phyloP scores from a whole-genome alignment of 2,329 filamentous ascomycete genomes.

The Scytalidium lignicola region DNA sequence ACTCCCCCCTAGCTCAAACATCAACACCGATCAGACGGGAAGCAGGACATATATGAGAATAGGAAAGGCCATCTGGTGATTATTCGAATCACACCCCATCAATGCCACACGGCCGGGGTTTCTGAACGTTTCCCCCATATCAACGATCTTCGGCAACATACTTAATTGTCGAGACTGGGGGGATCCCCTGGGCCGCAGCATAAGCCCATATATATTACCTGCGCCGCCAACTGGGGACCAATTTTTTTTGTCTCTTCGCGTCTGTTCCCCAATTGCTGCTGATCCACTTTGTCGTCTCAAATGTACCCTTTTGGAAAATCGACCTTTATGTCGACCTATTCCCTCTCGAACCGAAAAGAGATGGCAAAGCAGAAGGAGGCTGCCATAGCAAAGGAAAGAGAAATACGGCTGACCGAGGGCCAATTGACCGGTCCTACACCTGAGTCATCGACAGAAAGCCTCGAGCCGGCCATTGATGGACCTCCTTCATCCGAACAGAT shows the following conservation, averaged over 20 bases:
- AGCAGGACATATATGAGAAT: neutral
- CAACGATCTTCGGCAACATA: neutral
- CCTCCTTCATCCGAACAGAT: conserved; percentile 57
- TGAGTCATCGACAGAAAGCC: conserved; percentile 33
- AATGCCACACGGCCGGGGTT: neutral
- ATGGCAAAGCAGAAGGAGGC: neutral
- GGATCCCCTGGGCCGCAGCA: neutral
- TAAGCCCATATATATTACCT: neutral
- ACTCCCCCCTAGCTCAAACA: neutral
- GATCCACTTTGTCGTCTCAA: neutral
- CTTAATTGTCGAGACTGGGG: neutral
- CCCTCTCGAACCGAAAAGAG: neutral
- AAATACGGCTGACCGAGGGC: neutral
- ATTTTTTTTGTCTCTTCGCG: neutral
- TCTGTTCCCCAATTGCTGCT: neutral
- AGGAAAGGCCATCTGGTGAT: neutral
- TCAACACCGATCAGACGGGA: neutral
- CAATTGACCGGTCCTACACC: neutral
- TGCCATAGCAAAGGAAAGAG: neutral
- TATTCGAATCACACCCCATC: neutral
- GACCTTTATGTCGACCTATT: neutral
- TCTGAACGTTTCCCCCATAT: neutral
- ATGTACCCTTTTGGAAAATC: neutral
- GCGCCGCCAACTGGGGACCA: neutral
- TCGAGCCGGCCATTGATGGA: conserved; percentile 55